Evolutionary conservation across 495 filamentous ascomycete genomes (phyloP).

Genomic region (Penicillium mononematosum): DNA sequence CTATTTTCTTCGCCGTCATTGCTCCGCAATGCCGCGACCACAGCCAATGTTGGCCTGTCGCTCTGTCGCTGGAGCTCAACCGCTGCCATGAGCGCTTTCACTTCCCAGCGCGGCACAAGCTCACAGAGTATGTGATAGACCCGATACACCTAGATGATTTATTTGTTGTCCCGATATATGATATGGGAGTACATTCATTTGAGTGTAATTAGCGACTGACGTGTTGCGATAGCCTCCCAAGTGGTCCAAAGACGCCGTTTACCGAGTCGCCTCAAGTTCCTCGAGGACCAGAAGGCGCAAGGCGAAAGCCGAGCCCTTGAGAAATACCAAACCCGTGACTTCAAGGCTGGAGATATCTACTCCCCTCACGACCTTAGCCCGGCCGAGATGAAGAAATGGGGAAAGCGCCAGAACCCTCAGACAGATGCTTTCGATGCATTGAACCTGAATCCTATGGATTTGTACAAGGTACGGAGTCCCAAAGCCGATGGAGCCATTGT

Average conservation of each 20-base stretch:
- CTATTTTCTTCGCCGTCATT: conserved; percentile 33
- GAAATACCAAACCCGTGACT: conserved; percentile 52
- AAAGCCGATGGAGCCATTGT: too few relatives aligned
- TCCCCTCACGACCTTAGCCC: conserved; percentile 82
- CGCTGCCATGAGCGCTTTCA: conserved; percentile 31
- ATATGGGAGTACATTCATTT: not conserved
- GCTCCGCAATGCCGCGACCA: conserved; percentile 27
- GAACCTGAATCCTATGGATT: conserved; percentile 74
- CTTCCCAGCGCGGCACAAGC: conserved; percentile 24
- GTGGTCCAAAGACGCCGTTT: conserved; percentile 25
- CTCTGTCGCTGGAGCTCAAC: conserved; percentile 46
- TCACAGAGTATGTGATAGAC: conserved; percentile 25
- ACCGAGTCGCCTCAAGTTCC: conserved; percentile 36
- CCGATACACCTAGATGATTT: not conserved
- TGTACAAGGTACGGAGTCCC: conserved; percentile 69
- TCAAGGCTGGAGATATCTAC: conserved; percentile 78
- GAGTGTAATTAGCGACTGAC: conserved; percentile 3
- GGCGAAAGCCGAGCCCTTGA: conserved; percentile 40
- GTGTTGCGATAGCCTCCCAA: conserved; percentile 17
- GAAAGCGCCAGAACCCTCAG: conserved; percentile 45
- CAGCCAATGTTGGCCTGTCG: conserved; percentile 23
- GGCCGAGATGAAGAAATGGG: conserved; percentile 70
- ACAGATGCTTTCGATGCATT: conserved; percentile 77
- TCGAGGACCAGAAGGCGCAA: conserved; percentile 41
- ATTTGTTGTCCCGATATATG: not conserved